These are phyloP conservation scores for Venturia effusa DNA, from an alignment of 2,329 filamentous ascomycete genomes.

Conservation along the genomic window DNA sequence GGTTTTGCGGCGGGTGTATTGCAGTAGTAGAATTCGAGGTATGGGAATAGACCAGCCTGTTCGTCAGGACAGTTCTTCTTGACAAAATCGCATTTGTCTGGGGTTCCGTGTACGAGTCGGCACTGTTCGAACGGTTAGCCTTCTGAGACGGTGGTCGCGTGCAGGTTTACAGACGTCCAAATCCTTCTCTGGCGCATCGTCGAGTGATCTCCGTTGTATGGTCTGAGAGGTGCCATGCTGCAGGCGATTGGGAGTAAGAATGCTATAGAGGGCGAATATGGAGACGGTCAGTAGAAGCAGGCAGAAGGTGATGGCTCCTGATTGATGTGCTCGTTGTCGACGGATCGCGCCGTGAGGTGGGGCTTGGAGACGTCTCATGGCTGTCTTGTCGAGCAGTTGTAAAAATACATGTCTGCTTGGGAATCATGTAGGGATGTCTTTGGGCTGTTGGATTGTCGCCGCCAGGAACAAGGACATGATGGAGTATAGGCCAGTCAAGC, in stretches of 20 bases:
- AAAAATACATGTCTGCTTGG: neutral
- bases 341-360: too few species aligned
- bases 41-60: constrained; percentile 80
- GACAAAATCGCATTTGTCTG: constrained; percentile 81
- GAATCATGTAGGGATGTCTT: neutral
- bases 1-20: constrained; percentile 55
- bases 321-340: neutral
- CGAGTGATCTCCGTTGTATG: neutral
- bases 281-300: neutral
- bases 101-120: constrained; percentile 62
- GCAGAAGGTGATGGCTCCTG: constrained; percentile 5
- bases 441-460: too few species aligned
- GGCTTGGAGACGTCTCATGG: neutral
- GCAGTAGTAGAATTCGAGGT: constrained; percentile 89
- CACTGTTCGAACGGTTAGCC: constrained; percentile 42
- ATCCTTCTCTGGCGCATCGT: neutral
- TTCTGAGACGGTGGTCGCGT: neutral
- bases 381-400: neutral
- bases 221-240: neutral
- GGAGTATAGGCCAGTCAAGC: too few species aligned
- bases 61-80: constrained; percentile 73
- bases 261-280: constrained; percentile 6
- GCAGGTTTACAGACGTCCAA: constrained; percentile 1
- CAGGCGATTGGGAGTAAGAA: neutral
- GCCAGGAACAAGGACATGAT: too few species aligned